Evolutionary conservation across 2,329 filamentous ascomycete species (phyloP), one percentile per base, ranked within the genome.

Genomic region (Aspergillus chevalieri): DNA sequence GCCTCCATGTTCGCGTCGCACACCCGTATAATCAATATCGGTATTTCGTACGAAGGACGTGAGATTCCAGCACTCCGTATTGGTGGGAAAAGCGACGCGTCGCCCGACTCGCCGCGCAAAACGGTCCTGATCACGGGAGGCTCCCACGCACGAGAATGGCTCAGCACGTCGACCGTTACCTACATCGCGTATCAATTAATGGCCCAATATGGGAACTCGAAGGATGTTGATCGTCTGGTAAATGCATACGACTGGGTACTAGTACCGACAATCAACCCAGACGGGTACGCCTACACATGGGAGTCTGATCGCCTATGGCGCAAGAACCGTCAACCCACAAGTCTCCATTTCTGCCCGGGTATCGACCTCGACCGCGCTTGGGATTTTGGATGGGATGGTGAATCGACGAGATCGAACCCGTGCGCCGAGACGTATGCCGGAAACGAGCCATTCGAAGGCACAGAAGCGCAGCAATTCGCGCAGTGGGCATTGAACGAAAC

Each of bases 201-300:
- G 60, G 91, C 87, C 1, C 81, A 83, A 4, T 94, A 92, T 66
- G 87, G 87, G 49, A 88, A 89, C 80, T 70, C 78, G 63, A 54
- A 78, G 74, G 69, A 70, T 10, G 84, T 94, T 47, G 91, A 87
- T 17, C 85, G 84, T 52, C 77, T 97, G 7, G 78, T 98, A 3
- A 79, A 93, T 54, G 78, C 86, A 48, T 95, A 92, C 62, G 91
- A 97, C 68, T 84, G 94, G 59, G 78, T 97, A 42, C 86, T 97
- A 59, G 79, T 97, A 21, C 93, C 93, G 0, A 88, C 89, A 0
- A 71, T 93, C 50, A 98, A 98, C 65, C 90, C 92, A 0, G 93
- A 98, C 66, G 93, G 93, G 26, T 94, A 96, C 64, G 85, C 89
- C 55, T 96, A 95, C 69, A 90, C 88, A 0, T 97, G 92, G 92